These are phyloP conservation scores for Globisporangium abappressorium DNA, from an alignment of 352 stramenopile species.

Conservation along the genomic window DNA sequence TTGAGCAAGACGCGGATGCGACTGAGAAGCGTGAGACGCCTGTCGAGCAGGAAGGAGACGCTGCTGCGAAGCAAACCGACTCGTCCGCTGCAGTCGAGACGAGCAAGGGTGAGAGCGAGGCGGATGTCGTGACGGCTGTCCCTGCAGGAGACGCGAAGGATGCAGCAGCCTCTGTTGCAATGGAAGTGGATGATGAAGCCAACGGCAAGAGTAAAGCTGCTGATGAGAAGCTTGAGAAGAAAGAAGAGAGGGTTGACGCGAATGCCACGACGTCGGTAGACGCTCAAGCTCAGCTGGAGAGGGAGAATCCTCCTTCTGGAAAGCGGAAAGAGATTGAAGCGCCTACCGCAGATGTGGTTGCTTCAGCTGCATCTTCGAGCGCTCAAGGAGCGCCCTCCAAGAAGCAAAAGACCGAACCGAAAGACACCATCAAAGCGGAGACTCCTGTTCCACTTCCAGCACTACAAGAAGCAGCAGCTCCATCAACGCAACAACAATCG, in stretches of 20 bases:
- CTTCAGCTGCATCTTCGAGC: not conserved
- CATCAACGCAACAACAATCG: not conserved
- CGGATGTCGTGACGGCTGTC: too few species aligned
- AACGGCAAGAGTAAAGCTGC: not conserved
- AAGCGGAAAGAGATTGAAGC: conserved; percentile 12
- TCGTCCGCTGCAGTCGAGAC: not conserved
- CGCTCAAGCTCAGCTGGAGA: not conserved
- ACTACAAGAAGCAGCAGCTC: not conserved
- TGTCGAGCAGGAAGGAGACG: not conserved
- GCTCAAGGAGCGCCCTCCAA: not conserved
- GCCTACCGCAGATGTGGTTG: not conserved
- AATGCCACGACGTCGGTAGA: not conserved
- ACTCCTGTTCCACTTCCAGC: not conserved
- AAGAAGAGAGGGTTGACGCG: not conserved
- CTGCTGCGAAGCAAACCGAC: too few species aligned
- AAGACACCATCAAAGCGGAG: conserved; percentile 7
- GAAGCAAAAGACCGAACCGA: conserved; percentile 15
- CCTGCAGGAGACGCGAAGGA: not conserved
- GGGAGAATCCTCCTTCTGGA: not conserved
- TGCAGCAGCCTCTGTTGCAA: not conserved
- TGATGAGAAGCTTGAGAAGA: not conserved
- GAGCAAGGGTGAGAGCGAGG: not conserved
- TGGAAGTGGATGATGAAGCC: not conserved
- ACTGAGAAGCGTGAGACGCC: not conserved
- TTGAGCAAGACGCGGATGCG: not conserved